Percentiles rank a stretch among this genome's conserved stretches.
Conservation (phyloP, 192 early-diverging fungal genomes). For the Kickxella alabastrina region DNA sequence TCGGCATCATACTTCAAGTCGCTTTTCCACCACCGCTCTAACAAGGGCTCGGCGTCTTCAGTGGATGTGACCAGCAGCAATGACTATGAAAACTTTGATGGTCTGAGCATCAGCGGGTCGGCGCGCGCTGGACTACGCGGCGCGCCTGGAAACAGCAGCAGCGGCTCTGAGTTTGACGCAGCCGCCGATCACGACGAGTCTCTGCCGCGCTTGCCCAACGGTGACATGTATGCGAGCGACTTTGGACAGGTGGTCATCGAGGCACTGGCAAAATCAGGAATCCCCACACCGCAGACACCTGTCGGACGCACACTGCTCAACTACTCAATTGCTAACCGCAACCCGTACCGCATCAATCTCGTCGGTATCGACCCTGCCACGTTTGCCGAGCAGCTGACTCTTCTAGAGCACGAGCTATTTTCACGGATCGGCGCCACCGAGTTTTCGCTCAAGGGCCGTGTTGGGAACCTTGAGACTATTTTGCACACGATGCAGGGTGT, state of each 20-base stretch:
- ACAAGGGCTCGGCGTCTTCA: slow-evolving; percentile 7
- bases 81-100: neutral
- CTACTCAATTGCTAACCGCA: slow-evolving; percentile 49
- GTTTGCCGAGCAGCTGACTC: slow-evolving; percentile 69
- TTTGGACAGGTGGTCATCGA: slow-evolving; percentile 51
- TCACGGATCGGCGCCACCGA: slow-evolving; percentile 61
- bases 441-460: slow-evolving; percentile 55
- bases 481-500: slow-evolving; percentile 48
- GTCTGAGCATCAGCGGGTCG: slow-evolving; percentile 10
- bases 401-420: slow-evolving; percentile 72
- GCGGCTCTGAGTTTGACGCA: neutral
- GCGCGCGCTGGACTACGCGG: slow-evolving; percentile 28
- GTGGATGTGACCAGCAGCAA: neutral
- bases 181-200: slow-evolving; percentile 5
- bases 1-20: slow-evolving; percentile 49
- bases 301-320: slow-evolving; percentile 43
- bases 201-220: slow-evolving; percentile 25
- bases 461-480: slow-evolving; percentile 47
- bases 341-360: slow-evolving; percentile 45
- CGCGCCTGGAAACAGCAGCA: neutral
- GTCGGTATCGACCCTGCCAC: slow-evolving; percentile 55
- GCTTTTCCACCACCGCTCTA: slow-evolving; percentile 43
- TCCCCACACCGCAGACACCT: slow-evolving; percentile 50
- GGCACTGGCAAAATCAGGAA: slow-evolving; percentile 48
- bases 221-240: slow-evolving; percentile 51